Conservation (phyloP, 148 eudicot species). For the Heliosperma pusillum region DNA sequence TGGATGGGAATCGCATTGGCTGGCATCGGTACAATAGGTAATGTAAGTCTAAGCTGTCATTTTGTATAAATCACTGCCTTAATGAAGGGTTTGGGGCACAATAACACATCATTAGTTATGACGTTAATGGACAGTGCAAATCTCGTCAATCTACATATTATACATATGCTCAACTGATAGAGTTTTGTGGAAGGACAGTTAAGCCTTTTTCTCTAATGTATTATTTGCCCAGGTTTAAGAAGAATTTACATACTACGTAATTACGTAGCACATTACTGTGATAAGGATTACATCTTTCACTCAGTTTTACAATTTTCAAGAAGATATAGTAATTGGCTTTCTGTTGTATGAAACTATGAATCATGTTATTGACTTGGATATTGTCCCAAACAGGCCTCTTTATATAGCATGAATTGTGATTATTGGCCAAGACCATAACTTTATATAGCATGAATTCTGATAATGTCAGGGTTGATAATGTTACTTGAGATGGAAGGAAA, state of each 20-base stretch:
- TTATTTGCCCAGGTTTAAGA: background rate
- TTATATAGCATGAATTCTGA: background rate
- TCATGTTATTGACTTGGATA: background rate
- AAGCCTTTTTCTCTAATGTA: background rate
- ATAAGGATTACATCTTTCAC: background rate
- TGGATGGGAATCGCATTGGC: slow-evolving; percentile 93
- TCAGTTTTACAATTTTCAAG: background rate
- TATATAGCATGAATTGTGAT: background rate
- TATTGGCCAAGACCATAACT: too few species aligned
- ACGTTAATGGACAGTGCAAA: background rate
- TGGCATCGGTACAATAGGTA: slow-evolving; percentile 99
- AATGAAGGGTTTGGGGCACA: slow-evolving; percentile 9
- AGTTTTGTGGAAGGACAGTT: background rate
- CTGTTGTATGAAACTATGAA: background rate
- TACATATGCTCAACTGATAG: background rate
- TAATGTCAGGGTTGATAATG: background rate
- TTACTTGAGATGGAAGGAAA: background rate
- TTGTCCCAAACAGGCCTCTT: background rate
- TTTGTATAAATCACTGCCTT: background rate
- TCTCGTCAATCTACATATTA: background rate
- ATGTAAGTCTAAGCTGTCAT: slow-evolving; percentile 31
- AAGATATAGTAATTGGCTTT: background rate
- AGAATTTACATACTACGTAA: background rate
- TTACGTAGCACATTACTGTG: background rate
- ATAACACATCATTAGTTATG: background rate